Evolutionary conservation across 176 grass and related monocot species (phyloP), one percentile per base, ranked within the genome.

Genomic region (Rhynchospora breviuscula): DNA sequence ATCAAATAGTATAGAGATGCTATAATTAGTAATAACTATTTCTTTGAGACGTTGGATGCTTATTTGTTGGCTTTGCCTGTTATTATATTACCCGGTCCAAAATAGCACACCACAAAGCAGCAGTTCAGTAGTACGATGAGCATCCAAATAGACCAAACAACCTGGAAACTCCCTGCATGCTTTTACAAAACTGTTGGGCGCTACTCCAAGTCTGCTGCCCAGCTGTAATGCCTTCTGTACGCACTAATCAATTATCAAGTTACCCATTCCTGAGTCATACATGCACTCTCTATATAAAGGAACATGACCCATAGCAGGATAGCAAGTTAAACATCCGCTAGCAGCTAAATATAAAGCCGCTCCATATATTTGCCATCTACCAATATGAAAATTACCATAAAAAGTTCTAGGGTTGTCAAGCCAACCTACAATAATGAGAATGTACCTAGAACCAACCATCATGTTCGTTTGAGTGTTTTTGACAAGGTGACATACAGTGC

Each of bases 401-500:
- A 79, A 66, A 83, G 88, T 51, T 92, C 90, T 26, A 90, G 79
- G 76, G 19, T 84, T 59, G 86, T 96, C 26, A 89, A 86, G 66
- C 93, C 93, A 8, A 1, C 1, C 19, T 85, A 84, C 85, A 63
- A 85, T 40, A 0, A 40, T 11, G 79, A 18, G 58, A 61, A 81
- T 21, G 58, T 4, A 6, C 85, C 87, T 14, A 19, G 18, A 46
- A 21, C 72, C 35, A 31, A 0, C 29, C 73, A 66, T 52, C 77
- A 25, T 66, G 67, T 91, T 59, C 81, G 85, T n/a, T 85, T 97
- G 3, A 91, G 22, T 83, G 84, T 88, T 66, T 84, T 97, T 80
- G 91, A 97, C 79, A 91, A 8, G 87, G 87, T 91, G 26, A 93
- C 89, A 0, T 90, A 92, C 85, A 67, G 86, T 69, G 82, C 35